Conservation (phyloP, 352 stramenopile genomes). For the Elongisporangium anandrum region DNA sequence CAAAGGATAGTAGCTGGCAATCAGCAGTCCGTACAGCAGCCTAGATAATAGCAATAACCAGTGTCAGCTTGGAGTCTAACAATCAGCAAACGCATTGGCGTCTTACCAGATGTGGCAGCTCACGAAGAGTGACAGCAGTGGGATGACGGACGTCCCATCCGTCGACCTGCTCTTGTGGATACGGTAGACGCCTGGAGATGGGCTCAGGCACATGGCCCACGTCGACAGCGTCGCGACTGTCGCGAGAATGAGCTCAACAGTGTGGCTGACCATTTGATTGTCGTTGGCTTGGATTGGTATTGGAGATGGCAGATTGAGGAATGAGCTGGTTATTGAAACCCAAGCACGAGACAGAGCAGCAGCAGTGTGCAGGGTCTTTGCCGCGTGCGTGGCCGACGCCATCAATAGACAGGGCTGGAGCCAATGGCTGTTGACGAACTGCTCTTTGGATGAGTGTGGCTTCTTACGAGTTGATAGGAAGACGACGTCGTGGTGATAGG, state of each 20-base stretch:
- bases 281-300: neutral
- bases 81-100: neutral
- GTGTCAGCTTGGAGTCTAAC: neutral
- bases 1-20: slow-evolving; percentile 21
- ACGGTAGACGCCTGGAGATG: slow-evolving; percentile 16
- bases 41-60: slow-evolving; percentile 1
- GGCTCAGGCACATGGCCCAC: slow-evolving; percentile 9
- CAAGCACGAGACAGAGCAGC: too few species aligned
- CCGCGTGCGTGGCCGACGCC: too few species aligned
- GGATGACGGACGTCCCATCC: slow-evolving; percentile 19
- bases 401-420: neutral
- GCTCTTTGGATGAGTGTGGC: neutral
- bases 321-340: too few species aligned
- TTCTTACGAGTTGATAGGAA: neutral
- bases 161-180: slow-evolving; percentile 12
- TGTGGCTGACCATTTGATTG: neutral
- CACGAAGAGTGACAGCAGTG: slow-evolving; percentile 15
- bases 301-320: neutral
- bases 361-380: too few species aligned
- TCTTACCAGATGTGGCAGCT: slow-evolving; percentile 28
- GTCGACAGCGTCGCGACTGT: slow-evolving; percentile 10
- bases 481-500: neutral
- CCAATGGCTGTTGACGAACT: neutral
- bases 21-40: slow-evolving; percentile 20
- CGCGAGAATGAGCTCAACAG: neutral